Percentiles rank a stretch among this genome's conserved stretches.
These are phyloP conservation scores for Boletus fagicola DNA, from an alignment of 768 basidiomycete genomes.

Conservation along the genomic window DNA sequence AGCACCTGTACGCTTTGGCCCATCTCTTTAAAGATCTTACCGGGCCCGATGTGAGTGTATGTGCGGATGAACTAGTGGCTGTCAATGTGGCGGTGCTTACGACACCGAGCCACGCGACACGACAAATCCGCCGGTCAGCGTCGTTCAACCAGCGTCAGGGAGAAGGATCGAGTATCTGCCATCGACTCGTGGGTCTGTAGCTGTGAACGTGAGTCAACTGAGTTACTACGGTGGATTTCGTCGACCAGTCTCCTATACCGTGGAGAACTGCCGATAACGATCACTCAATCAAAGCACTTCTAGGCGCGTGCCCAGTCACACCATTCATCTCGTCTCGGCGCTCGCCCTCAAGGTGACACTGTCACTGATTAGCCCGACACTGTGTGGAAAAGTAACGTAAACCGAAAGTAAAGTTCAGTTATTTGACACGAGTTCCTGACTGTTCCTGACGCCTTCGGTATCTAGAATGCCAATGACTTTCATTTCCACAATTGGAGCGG, in stretches of 20 bases:
- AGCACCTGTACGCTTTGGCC: slow-evolving; percentile 1
- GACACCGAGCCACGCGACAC: background rate
- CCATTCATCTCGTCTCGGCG: background rate
- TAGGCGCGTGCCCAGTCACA: background rate
- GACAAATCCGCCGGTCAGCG: background rate
- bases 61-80: background rate
- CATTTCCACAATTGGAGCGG: background rate
- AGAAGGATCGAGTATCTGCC: background rate
- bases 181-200: no score
- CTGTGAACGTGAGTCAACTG: background rate
- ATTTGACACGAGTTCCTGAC: background rate
- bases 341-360: background rate
- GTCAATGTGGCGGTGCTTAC: background rate
- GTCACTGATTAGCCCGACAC: background rate
- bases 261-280: no score
- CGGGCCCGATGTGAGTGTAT: background rate
- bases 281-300: background rate
- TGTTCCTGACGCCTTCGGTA: background rate
- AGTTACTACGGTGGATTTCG: no score
- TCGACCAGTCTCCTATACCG: no score
- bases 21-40: background rate
- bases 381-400: background rate
- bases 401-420: background rate
- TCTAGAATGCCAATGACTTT: no score
- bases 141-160: background rate